A percentile compares a stretch with the other conserved stretches of the same genome.
Evolutionary conservation across 495 filamentous ascomycete species (phyloP).

Genomic region (Thozetella sp.): DNA sequence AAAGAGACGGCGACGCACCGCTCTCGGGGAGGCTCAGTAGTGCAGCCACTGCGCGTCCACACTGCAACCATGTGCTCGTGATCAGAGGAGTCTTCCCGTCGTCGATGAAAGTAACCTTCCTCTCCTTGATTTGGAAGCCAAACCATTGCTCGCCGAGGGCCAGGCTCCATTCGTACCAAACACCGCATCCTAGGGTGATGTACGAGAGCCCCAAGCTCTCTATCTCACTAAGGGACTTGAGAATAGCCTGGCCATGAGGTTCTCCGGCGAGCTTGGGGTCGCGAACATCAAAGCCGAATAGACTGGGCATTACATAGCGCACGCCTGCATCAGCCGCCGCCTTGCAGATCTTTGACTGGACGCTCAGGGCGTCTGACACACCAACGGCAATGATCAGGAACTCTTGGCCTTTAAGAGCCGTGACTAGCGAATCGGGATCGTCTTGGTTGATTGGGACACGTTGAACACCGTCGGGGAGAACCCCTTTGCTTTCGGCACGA

Average conservation of each 20-base stretch:
- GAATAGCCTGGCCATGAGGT: conserved; percentile 1
- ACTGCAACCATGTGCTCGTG: conserved; percentile 40
- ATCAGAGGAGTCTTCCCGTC: conserved; percentile 30
- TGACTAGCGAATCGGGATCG: conserved; percentile 27
- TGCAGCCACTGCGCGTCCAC: conserved; percentile 38
- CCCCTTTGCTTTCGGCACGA: conserved; percentile 28
- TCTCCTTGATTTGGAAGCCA: conserved; percentile 31
- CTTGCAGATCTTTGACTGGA: conserved; percentile 38
- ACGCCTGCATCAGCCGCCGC: conserved; percentile 61
- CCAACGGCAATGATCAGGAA: conserved; percentile 56
- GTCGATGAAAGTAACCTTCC: conserved; percentile 32
- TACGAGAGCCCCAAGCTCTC: conserved; percentile 42
- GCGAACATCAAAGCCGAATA: conserved; percentile 20
- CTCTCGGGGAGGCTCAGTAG: conserved; percentile 45
- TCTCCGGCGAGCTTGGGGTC: conserved; percentile 39
- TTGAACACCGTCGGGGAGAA: conserved; percentile 25
- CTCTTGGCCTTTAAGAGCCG: conserved; percentile 47
- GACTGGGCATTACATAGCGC: conserved; percentile 29
- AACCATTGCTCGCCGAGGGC: conserved; percentile 22
- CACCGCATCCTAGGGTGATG: conserved; percentile 42
- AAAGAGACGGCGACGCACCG: conserved; percentile 24
- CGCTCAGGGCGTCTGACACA: conserved; percentile 5
- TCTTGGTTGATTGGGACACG: conserved; percentile 34
- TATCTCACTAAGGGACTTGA: conserved; percentile 26
- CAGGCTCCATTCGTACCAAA: conserved; percentile 52